These are phyloP conservation scores for Beauveria sp. DNA, from an alignment of 2,329 filamentous ascomycete species.

Conservation along the genomic window DNA sequence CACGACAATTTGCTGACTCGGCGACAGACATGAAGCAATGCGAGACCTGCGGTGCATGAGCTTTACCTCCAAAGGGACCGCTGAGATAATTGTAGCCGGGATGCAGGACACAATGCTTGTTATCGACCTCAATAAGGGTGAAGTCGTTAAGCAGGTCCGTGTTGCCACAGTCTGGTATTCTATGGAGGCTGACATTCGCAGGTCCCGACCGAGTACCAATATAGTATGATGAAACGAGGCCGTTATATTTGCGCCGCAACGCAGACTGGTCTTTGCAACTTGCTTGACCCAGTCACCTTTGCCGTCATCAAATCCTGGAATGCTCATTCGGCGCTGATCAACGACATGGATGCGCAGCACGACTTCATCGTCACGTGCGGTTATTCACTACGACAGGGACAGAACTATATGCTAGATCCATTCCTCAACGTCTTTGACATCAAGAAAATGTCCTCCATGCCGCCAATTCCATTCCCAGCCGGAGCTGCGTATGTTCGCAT, in stretches of 20 bases:
- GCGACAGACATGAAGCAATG: slow-evolving; percentile 62
- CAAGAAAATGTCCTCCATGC: slow-evolving; percentile 79
- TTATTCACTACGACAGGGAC: slow-evolving; percentile 70
- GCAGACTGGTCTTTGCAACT: slow-evolving; percentile 71
- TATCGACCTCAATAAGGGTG: slow-evolving; percentile 61
- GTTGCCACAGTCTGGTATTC: background rate
- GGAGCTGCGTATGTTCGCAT: slow-evolving; percentile 92
- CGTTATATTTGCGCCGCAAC: slow-evolving; percentile 91
- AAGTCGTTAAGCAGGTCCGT: slow-evolving; percentile 57
- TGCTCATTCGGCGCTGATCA: slow-evolving; percentile 80
- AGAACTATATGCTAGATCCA: slow-evolving; percentile 76
- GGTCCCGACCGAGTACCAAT: slow-evolving; percentile 66
- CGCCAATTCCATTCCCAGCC: slow-evolving; percentile 85
- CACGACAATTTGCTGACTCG: slow-evolving; percentile 15
- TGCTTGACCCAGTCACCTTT: slow-evolving; percentile 74
- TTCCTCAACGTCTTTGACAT: slow-evolving; percentile 94
- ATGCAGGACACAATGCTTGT: slow-evolving; percentile 81
- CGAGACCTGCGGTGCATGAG: slow-evolving; percentile 88
- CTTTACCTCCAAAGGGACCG: slow-evolving; percentile 79
- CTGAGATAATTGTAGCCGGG: slow-evolving; percentile 80
- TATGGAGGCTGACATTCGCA: slow-evolving; percentile 30
- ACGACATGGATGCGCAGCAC: slow-evolving; percentile 94
- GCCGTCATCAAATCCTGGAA: slow-evolving; percentile 80
- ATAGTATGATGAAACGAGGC: slow-evolving; percentile 85
- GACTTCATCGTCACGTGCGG: slow-evolving; percentile 95